Conservation (phyloP, 169 alveolate species). For the Eimeria acervulina region DNA sequence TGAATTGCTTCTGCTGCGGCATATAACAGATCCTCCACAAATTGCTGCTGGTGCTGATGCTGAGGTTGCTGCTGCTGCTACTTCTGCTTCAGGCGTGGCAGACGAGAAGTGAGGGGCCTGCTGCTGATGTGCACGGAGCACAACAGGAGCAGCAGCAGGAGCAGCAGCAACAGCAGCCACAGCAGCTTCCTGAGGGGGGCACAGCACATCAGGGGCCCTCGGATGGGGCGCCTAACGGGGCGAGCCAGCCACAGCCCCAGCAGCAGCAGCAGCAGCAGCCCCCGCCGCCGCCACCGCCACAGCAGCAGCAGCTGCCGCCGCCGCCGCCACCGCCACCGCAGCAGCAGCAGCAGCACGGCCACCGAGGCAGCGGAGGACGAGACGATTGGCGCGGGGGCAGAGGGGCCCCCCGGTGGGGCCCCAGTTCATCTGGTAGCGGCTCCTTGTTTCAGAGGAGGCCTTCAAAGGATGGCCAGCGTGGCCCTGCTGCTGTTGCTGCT, state of each 20-base stretch:
- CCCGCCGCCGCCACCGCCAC: background rate
- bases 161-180: background rate
- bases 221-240: background rate
- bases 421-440: background rate
- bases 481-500: background rate
- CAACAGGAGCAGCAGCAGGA: background rate
- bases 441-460: background rate
- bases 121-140: background rate
- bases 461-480: background rate
- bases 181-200: background rate
- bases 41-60: conserved; percentile 1
- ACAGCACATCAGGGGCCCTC: background rate
- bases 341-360: conserved; percentile 7
- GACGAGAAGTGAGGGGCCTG: conserved; percentile 7
- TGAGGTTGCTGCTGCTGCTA: background rate
- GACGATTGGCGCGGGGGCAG: conserved; percentile 31
- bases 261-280: conserved; percentile 46
- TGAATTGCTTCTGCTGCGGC: background rate
- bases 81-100: conserved; percentile 37
- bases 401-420: conserved; percentile 54
- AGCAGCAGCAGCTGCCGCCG: background rate
- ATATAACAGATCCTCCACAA: background rate
- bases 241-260: background rate
- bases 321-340: background rate
- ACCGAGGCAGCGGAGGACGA: conserved; percentile 29